Base-by-base conservation (phyloP, 176 grass and related monocot species). In the Eremochloa ophiuroides region DNA sequence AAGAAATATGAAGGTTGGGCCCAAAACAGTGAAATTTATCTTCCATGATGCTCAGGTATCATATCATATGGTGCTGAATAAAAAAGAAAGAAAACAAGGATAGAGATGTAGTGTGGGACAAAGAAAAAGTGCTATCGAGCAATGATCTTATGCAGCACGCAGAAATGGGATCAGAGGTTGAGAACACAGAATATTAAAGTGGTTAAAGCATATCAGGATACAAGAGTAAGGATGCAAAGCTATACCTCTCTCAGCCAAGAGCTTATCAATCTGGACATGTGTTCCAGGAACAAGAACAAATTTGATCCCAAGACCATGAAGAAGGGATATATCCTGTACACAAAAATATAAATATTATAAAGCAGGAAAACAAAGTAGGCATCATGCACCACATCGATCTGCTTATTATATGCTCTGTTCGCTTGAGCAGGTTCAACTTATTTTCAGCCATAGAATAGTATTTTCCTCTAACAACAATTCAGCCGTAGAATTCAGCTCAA, bases 201-300 rank as follows among this genome's bases (percentile, higher is more conserved):
- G 9, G 23, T 50, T 85, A 28, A 70, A 80, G 6, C 15, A 63
- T 58, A 20, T 66, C 34, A 87, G 33, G 4, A 64, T 47, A 69
- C 16, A 69, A 43, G 40, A 41, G 62, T 83, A 65, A 73, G 46
- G 69, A 62, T 35, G 47, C 29, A 78, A 69, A 83, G 29, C 29
- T 72, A 41, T 33, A 73, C 88, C 95, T 93, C 87, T 94, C 71
- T 98, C 85, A 61, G 90, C 82, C 84, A 98, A 85, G 25, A 94
- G 71, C 79, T 94, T 98, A 87, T 98, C 92, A 55, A 98, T 98
- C 62, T 94, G 92, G 82, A 94, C 90, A 88, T 92, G 89, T 33
- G 92, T 94, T 85, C 95, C 92, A 78, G 95, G 95, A 86, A 98
- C 95, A 74, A 98, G 84, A 51, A 98, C 88, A 88, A 98, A 98